Conservation (phyloP, 805 yeast species). For the Candida germanica region DNA sequence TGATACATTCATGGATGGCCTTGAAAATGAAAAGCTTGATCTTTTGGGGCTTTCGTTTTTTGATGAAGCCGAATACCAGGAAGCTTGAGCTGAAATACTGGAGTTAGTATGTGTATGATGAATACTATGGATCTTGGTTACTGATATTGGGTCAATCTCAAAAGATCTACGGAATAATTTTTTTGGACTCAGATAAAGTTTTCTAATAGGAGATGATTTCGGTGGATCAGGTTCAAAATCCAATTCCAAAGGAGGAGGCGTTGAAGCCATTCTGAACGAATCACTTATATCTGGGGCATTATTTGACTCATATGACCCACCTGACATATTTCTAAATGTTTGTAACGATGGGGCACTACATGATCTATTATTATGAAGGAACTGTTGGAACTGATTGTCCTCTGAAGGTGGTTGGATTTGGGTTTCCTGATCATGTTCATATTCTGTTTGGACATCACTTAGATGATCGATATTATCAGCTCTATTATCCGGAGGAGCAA, state of each 20-base stretch:
- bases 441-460: conserved; percentile 18
- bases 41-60: conserved; percentile 11
- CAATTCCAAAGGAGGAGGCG: conserved; percentile 11
- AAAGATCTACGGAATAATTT: conserved; percentile 19
- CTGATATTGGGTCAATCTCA: conserved; percentile 7
- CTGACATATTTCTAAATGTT: conserved; percentile 28
- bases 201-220: conserved; percentile 31
- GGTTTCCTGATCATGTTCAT: conserved; percentile 3
- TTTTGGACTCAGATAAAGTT: conserved; percentile 25
- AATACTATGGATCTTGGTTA: background rate
- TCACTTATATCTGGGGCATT: background rate
- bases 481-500: conserved; percentile 10
- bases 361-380: conserved; percentile 23
- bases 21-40: background rate
- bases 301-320: conserved; percentile 2
- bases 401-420: background rate
- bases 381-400: background rate
- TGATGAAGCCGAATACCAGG: conserved; percentile 20
- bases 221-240: background rate
- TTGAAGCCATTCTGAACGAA: background rate
- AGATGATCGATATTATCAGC: conserved; percentile 26
- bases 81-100: conserved; percentile 23
- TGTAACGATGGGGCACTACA: conserved; percentile 42
- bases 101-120: conserved; percentile 27
- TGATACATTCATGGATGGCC: background rate